Base-by-base conservation (phyloP, 768 basidiomycete species). In the Suillus hirtellus region DNA sequence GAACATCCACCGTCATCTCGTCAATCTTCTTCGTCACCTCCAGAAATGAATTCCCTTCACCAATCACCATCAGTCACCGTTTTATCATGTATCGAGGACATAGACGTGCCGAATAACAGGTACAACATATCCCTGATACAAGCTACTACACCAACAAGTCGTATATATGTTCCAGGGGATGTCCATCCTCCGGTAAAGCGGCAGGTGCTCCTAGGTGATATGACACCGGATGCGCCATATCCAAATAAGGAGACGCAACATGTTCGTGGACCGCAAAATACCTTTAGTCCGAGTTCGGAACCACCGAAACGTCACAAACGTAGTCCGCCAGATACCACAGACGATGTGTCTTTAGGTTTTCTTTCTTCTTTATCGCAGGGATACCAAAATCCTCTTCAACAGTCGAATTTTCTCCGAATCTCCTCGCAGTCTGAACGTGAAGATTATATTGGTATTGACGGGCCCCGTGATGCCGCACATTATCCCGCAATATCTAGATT, bases 171-270 rank as follows among this genome's bases (percentile, higher is more conserved):
- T 40, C 17, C 21, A 37, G 40, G 40, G 14, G 42, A 61, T 9
- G 37, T 24, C 11, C 43, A 35, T 40, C 19, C n/a, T 37, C 12
- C 21, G 15, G 31, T 43, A 12, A 63, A 44, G 42, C 59, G 59
- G 35, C 62, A 27, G 31, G 35, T 19, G 5, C 60, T 8, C 4
- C 21, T n/a, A 21, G 31, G 53, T 11, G 60, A 44, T 37, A 46
- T 34, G 44, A 31, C 44, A n/a, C 63, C 60, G 24, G 64, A 64
- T 19, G 78, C 76, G 0, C 84, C 84, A 24, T 84, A 81, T 68
- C 90, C 89, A 37, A 75, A 77, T 66, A 68, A 68, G 53, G 74
- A 77, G 27, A 78, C 76, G 17, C 88, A 89, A 69, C 90, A 91
- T 74, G 80, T 88, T 66, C 85, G 82, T 66, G 88, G 88, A 42